Evolutionary conservation across 2,329 filamentous ascomycete genomes (phyloP), one percentile per base, ranked within the genome.

Genomic region (Torrubiellomyces zombiae): DNA sequence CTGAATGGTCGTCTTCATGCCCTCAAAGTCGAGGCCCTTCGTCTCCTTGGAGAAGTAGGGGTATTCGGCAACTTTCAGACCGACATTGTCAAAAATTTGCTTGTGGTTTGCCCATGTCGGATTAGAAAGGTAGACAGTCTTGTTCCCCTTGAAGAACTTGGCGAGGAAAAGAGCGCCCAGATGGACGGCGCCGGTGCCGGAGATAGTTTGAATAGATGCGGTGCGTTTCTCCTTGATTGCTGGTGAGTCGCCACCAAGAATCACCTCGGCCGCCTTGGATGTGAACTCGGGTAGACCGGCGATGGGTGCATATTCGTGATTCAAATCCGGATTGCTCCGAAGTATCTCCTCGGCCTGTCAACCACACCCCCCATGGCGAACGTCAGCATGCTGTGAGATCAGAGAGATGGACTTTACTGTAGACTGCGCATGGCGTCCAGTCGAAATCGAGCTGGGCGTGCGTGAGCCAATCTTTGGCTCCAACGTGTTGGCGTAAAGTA

Each of bases 41-140:
- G 85, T 93, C 47, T 78, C 50, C 49, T 81, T 72, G 51, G 74
- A 75, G 60, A 93, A 98, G 65, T 98, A 98, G 24, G 86, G 89
- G 59, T 98, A 98, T 37, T 70, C 70, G 38, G 75, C 75, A 41
- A 82, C 69, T 17, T 70, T 58, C 16, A 95, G 62, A 40, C 68
- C 65, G 45, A 94, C 83, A 48, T 95, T 95, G 54, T 63, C 69
- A 61, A 98, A 93, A 63, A 98, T 94, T 55, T 95, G 89, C 60
- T 91, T 75, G 71, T 98, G 89, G 61, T 98, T 98, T 39, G 79
- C 83, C 89, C 89, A 98, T 33, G 89, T 98, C 26, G 89, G 89
- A 52, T 78, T 79, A 44, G 83, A 93, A 51, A 95, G 64, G 65
- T 93, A 94, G 55, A 91, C 70, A 31, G 74, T 70, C 38, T 69